Base-by-base conservation (phyloP, 306 rosid species). In the Casuarina equisetifolia region DNA sequence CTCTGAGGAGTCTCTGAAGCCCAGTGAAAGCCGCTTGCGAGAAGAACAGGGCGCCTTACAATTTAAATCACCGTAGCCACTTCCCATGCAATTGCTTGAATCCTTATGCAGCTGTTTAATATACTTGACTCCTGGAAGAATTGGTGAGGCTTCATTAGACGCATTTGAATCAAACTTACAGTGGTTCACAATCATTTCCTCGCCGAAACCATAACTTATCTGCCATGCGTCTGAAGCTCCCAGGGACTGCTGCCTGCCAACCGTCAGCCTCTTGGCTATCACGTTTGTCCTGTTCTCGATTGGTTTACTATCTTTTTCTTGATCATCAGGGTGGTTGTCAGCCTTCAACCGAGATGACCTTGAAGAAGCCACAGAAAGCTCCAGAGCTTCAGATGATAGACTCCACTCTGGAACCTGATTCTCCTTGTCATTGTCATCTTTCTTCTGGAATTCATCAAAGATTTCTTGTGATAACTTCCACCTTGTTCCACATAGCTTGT, bases 21-120 rank as follows among this genome's bases (percentile, higher is more conserved):
- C 82, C 55, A 81, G 48, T 12, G 82, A 61, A 45, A 84, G 82
- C 49, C 69, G 80, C 77, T 73, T 80, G 25, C 82, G 77, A 73
- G 39, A 51, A 13, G 72, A 63, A 77, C 77, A 69, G n/a, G 70
- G 73, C 80, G 50, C 77, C 73, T 77, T 63, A 11, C 61, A 20
- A 62, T 51, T 61, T 51, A 17, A 9, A 19, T 32, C 39, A 10
- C 2, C 3, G 25, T 53, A 35, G 40, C 13, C 76, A 72, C 69
- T 66, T 72, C 53, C 84, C 66, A 73, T 45, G 58, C 50, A 59
- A 9, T 74, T 35, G 4, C 36, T 40, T 1, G 5, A 38, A 59
- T 52, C 62, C 50, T 62, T 74, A 51, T 20, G 74, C 12, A 74
- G 74, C 46, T 32, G 75, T 7, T 17, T 53, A 52, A 77, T 35